Evolutionary conservation across 805 yeast genomes (phyloP).

Genomic region (Scheffersomyces ergatensis): DNA sequence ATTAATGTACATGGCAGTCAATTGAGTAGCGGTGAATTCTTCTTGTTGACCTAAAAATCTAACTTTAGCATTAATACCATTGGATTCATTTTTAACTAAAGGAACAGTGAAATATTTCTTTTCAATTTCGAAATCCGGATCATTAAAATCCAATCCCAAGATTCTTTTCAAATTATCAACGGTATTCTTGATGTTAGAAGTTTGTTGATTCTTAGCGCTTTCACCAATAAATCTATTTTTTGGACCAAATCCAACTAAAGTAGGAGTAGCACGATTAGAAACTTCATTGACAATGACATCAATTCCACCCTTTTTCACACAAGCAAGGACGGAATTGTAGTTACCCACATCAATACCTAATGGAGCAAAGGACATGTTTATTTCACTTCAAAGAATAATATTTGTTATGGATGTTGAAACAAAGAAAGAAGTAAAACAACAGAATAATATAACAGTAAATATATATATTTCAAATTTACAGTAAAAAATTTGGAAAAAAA

Average conservation of each 20-base stretch:
- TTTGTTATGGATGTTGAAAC: no score
- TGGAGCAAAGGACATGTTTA: slow-evolving; percentile 76
- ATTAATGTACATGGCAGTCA: slow-evolving; percentile 92
- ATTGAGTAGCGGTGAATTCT: slow-evolving; percentile 83
- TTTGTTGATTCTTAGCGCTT: slow-evolving; percentile 93
- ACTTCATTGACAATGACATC: slow-evolving; percentile 98
- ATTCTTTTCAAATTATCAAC: slow-evolving; percentile 93
- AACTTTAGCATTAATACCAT: slow-evolving; percentile 81
- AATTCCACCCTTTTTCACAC: slow-evolving; percentile 98
- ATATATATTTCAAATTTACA: background rate
- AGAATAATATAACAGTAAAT: background rate
- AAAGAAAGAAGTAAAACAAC: background rate
- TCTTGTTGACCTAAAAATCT: slow-evolving; percentile 75
- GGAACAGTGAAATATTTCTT: slow-evolving; percentile 69
- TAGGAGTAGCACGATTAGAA: slow-evolving; percentile 94
- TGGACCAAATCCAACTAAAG: slow-evolving; percentile 84
- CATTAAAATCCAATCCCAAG: slow-evolving; percentile 70
- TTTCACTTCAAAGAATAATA: background rate
- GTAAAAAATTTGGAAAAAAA: background rate
- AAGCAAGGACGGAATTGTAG: slow-evolving; percentile 86
- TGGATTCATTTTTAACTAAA: slow-evolving; percentile 60
- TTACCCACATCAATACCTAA: slow-evolving; percentile 98
- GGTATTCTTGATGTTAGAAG: slow-evolving; percentile 94
- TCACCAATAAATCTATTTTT: slow-evolving; percentile 94
- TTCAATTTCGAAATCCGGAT: slow-evolving; percentile 79